These are phyloP conservation scores for Irpex sp. DNA, from an alignment of 1,284 basidiomycete genomes.

Conservation along the genomic window DNA sequence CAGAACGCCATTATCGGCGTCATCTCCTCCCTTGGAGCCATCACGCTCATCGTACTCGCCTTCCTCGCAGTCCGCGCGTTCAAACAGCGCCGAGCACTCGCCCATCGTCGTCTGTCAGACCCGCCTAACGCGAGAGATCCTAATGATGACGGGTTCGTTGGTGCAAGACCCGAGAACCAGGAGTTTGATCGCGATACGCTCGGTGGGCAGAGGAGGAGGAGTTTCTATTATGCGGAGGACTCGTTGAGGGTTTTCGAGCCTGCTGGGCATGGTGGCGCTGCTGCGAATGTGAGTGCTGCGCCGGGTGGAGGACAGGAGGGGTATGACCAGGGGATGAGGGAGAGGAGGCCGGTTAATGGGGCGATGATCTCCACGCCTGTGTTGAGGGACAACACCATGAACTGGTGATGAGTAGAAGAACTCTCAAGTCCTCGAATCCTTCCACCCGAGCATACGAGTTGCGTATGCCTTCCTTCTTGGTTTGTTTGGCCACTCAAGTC, in stretches of 20 bases:
- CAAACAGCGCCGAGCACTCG: constrained; percentile 55
- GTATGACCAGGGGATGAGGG: constrained; percentile 23
- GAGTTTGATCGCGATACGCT: constrained; percentile 74
- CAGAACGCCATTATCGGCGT: constrained; percentile 81
- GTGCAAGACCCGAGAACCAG: constrained; percentile 51
- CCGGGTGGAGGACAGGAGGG: constrained; percentile 7
- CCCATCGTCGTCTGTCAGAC: constrained; percentile 62
- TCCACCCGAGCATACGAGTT: too few relatives aligned
- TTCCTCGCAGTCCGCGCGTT: constrained; percentile 61
- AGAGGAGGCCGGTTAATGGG: constrained; percentile 24
- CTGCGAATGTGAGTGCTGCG: constrained; percentile 15
- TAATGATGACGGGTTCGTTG: constrained; percentile 28
- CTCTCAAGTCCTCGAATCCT: too few relatives aligned
- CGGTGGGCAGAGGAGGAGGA: constrained; percentile 65
- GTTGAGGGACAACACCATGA: constrained; percentile 30
- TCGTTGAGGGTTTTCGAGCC: constrained; percentile 53
- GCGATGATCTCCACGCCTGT: constrained; percentile 27
- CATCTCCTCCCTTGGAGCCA: constrained; percentile 67
- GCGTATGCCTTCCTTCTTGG: neutral
- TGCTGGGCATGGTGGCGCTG: constrained; percentile 2
- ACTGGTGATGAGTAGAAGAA: constrained; percentile 19
- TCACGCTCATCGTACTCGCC: constrained; percentile 61
- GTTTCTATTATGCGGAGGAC: constrained; percentile 83
- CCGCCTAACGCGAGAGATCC: constrained; percentile 23
- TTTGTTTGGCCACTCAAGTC: neutral